Evolutionary conservation across 345 rosid species (phyloP).

Genomic region (Bruguiera parviflora): DNA sequence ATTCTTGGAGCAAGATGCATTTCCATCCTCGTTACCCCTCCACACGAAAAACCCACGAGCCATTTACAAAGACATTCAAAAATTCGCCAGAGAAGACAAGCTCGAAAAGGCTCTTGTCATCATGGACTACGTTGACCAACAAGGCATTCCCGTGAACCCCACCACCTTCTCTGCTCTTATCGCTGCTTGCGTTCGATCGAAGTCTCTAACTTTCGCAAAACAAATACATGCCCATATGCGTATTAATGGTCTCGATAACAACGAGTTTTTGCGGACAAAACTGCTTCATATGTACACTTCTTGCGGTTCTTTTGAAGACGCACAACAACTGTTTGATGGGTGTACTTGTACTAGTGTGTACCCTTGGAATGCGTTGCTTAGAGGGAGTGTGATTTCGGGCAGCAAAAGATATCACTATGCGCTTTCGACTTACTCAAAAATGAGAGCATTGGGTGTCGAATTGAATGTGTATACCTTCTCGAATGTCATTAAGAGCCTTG

Average conservation of each 20-base stretch:
- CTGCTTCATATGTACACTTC: conserved; percentile 68
- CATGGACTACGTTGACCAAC: conserved; percentile 60
- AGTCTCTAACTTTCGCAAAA: conserved; percentile 49
- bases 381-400: conserved; percentile 77
- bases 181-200: conserved; percentile 64
- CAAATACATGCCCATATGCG: conserved; percentile 60
- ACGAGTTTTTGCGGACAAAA: conserved; percentile 60
- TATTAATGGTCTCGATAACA: conserved; percentile 65
- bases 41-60: conserved; percentile 54
- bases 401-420: conserved; percentile 55
- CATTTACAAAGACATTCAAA: conserved; percentile 59
- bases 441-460: conserved; percentile 67
- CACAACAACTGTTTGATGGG: conserved; percentile 59
- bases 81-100: conserved; percentile 58
- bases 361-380: conserved; percentile 80
- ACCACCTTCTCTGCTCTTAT: conserved; percentile 73
- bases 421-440: conserved; percentile 52
- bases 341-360: conserved; percentile 49
- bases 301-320: conserved; percentile 65
- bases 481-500: conserved; percentile 74
- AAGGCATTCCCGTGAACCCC: conserved; percentile 69
- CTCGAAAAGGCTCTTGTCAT: conserved; percentile 67
- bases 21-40: conserved; percentile 64
- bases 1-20: conserved; percentile 49
- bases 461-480: conserved; percentile 69